These are phyloP conservation scores for Sanguinoderma infundibulare DNA, from an alignment of 1,284 basidiomycete species.

Conservation along the genomic window DNA sequence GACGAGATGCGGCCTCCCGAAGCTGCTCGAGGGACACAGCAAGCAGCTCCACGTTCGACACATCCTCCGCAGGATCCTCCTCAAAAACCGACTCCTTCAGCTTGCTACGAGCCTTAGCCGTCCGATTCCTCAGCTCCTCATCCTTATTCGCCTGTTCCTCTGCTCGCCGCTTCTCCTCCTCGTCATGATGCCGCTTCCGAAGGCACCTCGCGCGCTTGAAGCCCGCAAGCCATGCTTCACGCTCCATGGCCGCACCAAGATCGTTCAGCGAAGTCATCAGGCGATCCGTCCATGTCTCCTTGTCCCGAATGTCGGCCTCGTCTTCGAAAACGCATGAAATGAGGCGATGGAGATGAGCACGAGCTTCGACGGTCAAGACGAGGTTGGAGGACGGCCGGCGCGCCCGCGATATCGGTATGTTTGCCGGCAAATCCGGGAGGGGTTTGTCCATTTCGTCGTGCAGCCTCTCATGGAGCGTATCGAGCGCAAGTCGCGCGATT, in stretches of 20 bases:
- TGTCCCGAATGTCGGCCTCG: slow-evolving; percentile 24
- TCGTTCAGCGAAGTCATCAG: slow-evolving; percentile 30
- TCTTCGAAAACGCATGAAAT: slow-evolving; percentile 30
- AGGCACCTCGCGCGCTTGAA: slow-evolving; percentile 29
- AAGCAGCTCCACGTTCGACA: neutral
- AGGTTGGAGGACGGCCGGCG: slow-evolving; percentile 7
- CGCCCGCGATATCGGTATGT: slow-evolving; percentile 4
- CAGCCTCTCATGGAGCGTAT: slow-evolving; percentile 7
- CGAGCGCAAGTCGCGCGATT: neutral
- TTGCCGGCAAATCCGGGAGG: slow-evolving; percentile 31
- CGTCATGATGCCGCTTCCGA: slow-evolving; percentile 18
- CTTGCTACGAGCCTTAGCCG: slow-evolving; percentile 20
- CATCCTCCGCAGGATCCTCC: slow-evolving; percentile 14
- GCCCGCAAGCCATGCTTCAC: slow-evolving; percentile 36
- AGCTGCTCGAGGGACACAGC: slow-evolving; percentile 33
- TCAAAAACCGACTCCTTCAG: slow-evolving; percentile 20
- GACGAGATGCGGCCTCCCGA: slow-evolving; percentile 33
- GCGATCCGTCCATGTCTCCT: slow-evolving; percentile 31
- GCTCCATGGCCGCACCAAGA: slow-evolving; percentile 29
- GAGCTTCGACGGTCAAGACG: slow-evolving; percentile 30
- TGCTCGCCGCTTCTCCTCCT: slow-evolving; percentile 12
- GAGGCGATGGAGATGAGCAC: slow-evolving; percentile 33
- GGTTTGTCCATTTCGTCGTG: slow-evolving; percentile 32
- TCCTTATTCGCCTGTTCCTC: slow-evolving; percentile 25
- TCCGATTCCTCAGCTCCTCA: slow-evolving; percentile 24